These are phyloP conservation scores for Cubamyces lactineus DNA, from an alignment of 768 basidiomycete genomes.

Conservation along the genomic window DNA sequence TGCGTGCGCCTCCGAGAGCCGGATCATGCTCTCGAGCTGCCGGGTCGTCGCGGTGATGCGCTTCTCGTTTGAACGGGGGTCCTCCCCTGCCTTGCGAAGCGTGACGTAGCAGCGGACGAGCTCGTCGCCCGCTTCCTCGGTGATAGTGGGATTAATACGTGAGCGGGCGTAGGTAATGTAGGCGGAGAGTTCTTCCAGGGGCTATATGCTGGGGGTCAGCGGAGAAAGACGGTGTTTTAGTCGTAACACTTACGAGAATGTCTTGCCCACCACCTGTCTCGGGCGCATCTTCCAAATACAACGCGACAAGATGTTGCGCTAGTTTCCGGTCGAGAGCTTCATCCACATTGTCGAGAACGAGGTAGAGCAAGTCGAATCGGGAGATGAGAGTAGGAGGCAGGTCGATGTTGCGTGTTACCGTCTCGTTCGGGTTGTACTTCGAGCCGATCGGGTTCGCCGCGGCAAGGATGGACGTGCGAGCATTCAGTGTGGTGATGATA, in stretches of 20 bases:
- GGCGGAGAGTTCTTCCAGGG: slow-evolving; percentile 86
- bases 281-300: slow-evolving; percentile 93
- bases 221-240: not conserved
- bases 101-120: slow-evolving; percentile 91
- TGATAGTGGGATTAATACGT: slow-evolving; percentile 83
- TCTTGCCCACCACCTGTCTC: slow-evolving; percentile 64
- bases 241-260: slow-evolving; percentile 62
- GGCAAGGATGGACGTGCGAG: slow-evolving; percentile 96
- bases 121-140: slow-evolving; percentile 80
- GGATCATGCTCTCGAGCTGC: slow-evolving; percentile 96
- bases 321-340: slow-evolving; percentile 83
- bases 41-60: slow-evolving; percentile 98
- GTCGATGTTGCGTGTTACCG: slow-evolving; percentile 95
- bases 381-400: slow-evolving; percentile 97
- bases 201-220: slow-evolving; percentile 47
- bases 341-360: slow-evolving; percentile 94
- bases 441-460: slow-evolving; percentile 98
- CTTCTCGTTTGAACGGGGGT: slow-evolving; percentile 85
- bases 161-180: slow-evolving; percentile 94
- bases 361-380: slow-evolving; percentile 94
- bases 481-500: slow-evolving; percentile 97
- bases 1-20: slow-evolving; percentile 94
- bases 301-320: slow-evolving; percentile 88
- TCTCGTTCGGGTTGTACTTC: slow-evolving; percentile 89
- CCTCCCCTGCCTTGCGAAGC: slow-evolving; percentile 90